phyloP scores from a whole-genome alignment of 202 grass and related monocot species.

The Bolboschoenoplectus hybrid region DNA sequence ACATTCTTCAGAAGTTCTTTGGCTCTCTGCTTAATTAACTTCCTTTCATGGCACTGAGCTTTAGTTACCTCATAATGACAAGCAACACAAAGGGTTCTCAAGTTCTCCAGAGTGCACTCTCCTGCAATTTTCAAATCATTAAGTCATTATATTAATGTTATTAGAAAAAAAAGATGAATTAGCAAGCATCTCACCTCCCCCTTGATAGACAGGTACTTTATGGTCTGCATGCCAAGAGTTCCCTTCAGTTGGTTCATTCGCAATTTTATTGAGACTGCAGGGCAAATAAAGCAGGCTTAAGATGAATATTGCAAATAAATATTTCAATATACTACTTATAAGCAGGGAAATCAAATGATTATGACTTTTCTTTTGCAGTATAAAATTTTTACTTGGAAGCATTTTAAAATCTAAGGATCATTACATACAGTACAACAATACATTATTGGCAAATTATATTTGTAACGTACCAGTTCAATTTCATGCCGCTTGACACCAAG shows the following conservation, averaged over 20 bases:
- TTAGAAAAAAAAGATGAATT: constrained; percentile 27
- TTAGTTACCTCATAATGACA: constrained; percentile 75
- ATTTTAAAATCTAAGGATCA: constrained; percentile 17
- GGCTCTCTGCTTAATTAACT: constrained; percentile 56
- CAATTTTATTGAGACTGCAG: constrained; percentile 69
- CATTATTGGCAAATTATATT: constrained; percentile 8
- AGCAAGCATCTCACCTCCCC: constrained; percentile 62
- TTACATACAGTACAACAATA: background rate
- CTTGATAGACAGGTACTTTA: constrained; percentile 81
- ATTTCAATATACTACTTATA: background rate
- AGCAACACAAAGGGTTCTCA: constrained; percentile 91
- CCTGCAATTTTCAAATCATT: constrained; percentile 51
- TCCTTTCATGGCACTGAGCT: constrained; percentile 56
- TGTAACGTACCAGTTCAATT: constrained; percentile 1
- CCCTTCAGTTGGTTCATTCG: constrained; percentile 66
- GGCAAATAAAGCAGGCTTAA: background rate
- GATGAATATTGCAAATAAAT: background rate
- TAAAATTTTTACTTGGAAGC: background rate
- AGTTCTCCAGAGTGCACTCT: constrained; percentile 88
- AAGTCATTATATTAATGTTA: constrained; percentile 37
- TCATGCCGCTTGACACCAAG: background rate
- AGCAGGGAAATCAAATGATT: background rate
- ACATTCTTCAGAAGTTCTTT: constrained; percentile 75
- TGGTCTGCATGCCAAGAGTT: constrained; percentile 98
- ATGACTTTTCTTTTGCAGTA: background rate